Evolutionary conservation across 2,329 filamentous ascomycete genomes (phyloP).

Genomic region (Byssothecium circinans): DNA sequence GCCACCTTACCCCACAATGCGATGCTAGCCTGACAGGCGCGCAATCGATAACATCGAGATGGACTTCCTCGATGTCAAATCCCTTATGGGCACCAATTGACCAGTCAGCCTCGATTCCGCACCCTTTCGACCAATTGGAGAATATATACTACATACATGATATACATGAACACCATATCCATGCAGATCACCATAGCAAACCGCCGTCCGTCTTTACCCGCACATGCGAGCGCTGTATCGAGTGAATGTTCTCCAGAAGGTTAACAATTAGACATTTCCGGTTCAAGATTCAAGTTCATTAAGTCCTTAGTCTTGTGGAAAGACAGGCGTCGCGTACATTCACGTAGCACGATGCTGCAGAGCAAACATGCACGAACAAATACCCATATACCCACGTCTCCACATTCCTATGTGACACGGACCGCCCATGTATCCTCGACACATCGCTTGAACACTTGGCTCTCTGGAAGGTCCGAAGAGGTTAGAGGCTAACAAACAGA

Average conservation of each 20-base stretch:
- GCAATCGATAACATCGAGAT: constrained; percentile 4
- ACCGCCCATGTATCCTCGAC: background rate
- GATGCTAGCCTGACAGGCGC: constrained; percentile 4
- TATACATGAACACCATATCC: constrained; percentile 2
- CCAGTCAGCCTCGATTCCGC: background rate
- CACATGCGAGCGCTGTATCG: background rate
- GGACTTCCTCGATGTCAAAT: constrained; percentile 12
- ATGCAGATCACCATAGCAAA: background rate
- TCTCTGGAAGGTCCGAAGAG: constrained; percentile 2
- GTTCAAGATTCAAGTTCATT: no score
- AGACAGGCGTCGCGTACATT: no score
- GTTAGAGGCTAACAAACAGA: constrained; percentile 21
- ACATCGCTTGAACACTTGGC: background rate
- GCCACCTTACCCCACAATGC: constrained; percentile 11
- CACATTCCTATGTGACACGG: no score
- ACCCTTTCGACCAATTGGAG: background rate
- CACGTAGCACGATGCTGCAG: no score
- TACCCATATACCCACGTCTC: no score
- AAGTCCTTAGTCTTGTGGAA: no score
- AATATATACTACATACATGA: constrained; percentile 1
- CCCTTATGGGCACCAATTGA: constrained; percentile 4
- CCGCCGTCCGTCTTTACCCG: background rate
- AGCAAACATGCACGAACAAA: no score
- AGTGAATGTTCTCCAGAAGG: no score
- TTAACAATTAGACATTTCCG: no score